Evolutionary conservation across 139 green algal genomes (phyloP), one percentile per base, ranked within the genome.

Genomic region (Chlorella sorokiniana): DNA sequence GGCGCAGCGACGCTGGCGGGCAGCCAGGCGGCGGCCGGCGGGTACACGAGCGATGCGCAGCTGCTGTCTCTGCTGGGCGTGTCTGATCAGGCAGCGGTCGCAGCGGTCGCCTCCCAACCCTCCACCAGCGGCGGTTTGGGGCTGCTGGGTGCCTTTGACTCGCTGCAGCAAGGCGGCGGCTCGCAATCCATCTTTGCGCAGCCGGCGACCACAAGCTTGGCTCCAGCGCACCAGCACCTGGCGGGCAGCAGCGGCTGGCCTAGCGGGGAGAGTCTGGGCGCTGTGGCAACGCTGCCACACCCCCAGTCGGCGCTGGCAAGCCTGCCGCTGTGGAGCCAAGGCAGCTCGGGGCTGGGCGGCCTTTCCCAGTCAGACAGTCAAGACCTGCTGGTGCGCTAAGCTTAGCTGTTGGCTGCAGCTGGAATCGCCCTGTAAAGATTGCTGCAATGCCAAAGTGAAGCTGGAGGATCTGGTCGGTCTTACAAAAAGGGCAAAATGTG

Each of bases 331-430:
- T 78, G 71, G 48, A 31, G 48, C 6, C 35, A 16, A 11, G 48
- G 14, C 16, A 16, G 48, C 16, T 59, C 48, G 16, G 48, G 48
- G 48, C 48, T 59, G 16, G 48, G 48, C 16, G 48, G 48, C 48
- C 48, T 59, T n/a, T n/a, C n/a, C n/a, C n/a, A n/a, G n/a, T n/a
- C n/a, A n/a, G n/a, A n/a, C n/a, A n/a, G n/a, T n/a, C n/a, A 45
- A 22, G 54, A 63, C 9, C 22, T 48, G 22, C 71, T 78, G 7
- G 71, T 78, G 33, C 71, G 71, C 33, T 78, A 31, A 78, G 18
- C n/a, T n/a, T n/a, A n/a, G n/a, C n/a, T n/a, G n/a, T n/a, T n/a
- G n/a, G n/a, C n/a, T n/a, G n/a, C n/a, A n/a, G n/a, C n/a, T n/a
- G n/a, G n/a, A n/a, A n/a, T n/a, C n/a, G n/a, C n/a, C n/a, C n/a